Conservation (phyloP, 768 basidiomycete species). For the Strobilomyces confusus region DNA sequence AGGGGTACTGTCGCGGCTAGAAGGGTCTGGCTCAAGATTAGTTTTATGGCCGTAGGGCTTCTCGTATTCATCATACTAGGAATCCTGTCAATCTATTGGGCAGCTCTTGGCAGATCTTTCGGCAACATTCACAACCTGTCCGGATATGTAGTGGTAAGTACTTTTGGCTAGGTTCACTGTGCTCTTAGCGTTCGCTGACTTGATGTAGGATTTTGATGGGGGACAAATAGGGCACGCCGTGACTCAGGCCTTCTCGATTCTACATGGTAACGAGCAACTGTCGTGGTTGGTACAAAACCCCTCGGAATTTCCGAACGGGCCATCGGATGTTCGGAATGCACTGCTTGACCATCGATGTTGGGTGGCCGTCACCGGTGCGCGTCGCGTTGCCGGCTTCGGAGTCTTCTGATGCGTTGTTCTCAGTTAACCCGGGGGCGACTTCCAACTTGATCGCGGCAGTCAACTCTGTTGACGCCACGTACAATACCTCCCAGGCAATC, state of each 20-base stretch:
- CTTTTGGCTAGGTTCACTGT: not conserved
- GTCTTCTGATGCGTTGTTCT: not conserved
- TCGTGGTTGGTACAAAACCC: constrained; percentile 45
- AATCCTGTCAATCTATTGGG: constrained; percentile 60
- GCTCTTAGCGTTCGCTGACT: not conserved
- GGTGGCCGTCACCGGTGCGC: constrained; percentile 52
- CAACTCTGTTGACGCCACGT: constrained; percentile 37
- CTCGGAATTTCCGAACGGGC: constrained; percentile 43
- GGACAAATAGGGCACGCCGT: constrained; percentile 47
- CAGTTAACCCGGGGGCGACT: constrained; percentile 42
- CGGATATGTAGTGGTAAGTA: constrained; percentile 57
- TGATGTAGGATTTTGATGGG: constrained; percentile 56
- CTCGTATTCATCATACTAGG: constrained; percentile 43
- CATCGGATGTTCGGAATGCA: constrained; percentile 38
- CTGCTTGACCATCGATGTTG: constrained; percentile 51
- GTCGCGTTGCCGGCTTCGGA: not conserved
- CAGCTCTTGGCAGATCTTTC: constrained; percentile 46
- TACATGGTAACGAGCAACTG: constrained; percentile 32
- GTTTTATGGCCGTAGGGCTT: constrained; percentile 34
- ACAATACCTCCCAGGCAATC: constrained; percentile 47
- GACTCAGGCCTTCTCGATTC: constrained; percentile 33
- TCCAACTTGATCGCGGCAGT: constrained; percentile 36
- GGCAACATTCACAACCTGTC: constrained; percentile 36
- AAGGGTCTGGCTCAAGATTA: constrained; percentile 38
- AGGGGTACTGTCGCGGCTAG: constrained; percentile 31